Evolutionary conservation across 179 eudicot genomes (phyloP).

Genomic region (Amaranthus tricolor): DNA sequence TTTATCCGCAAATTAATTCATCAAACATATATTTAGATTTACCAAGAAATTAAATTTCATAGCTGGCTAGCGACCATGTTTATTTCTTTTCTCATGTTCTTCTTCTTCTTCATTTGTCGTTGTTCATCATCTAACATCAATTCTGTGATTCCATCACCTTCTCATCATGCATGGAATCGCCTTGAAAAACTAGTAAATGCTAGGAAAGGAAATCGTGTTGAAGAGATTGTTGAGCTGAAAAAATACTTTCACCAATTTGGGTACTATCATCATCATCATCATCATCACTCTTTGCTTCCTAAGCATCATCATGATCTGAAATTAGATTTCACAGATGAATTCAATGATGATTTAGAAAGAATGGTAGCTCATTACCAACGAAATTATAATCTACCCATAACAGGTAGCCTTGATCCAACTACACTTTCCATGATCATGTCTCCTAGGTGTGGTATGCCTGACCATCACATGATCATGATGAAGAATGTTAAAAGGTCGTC

Average conservation of each 20-base stretch:
- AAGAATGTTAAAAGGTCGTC: neutral
- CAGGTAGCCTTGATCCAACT: constrained; percentile 40
- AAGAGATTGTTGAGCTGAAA: constrained; percentile 47
- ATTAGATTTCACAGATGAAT: constrained; percentile 29
- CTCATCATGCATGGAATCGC: constrained; percentile 36
- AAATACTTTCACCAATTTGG: constrained; percentile 55
- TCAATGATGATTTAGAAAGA: constrained; percentile 36
- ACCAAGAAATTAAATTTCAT: neutral
- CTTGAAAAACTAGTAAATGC: constrained; percentile 37
- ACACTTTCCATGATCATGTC: constrained; percentile 46
- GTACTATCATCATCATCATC: constrained; percentile 38
- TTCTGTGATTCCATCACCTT: constrained; percentile 8
- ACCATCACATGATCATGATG: constrained; percentile 9
- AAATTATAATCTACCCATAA: constrained; percentile 32
- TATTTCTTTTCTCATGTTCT: constrained; percentile 26
- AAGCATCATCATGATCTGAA: neutral
- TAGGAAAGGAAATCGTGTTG: constrained; percentile 36
- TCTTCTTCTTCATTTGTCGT: constrained; percentile 12
- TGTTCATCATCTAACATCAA: constrained; percentile 23
- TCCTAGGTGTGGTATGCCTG: constrained; percentile 63
- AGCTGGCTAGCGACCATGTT: constrained; percentile 23
- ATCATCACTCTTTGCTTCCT: neutral
- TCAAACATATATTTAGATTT: neutral
- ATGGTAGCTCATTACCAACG: constrained; percentile 45
- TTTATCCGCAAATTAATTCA: neutral